Evolutionary conservation across 2,329 filamentous ascomycete genomes (phyloP).

Genomic region (Penicillium psychrosexuale): DNA sequence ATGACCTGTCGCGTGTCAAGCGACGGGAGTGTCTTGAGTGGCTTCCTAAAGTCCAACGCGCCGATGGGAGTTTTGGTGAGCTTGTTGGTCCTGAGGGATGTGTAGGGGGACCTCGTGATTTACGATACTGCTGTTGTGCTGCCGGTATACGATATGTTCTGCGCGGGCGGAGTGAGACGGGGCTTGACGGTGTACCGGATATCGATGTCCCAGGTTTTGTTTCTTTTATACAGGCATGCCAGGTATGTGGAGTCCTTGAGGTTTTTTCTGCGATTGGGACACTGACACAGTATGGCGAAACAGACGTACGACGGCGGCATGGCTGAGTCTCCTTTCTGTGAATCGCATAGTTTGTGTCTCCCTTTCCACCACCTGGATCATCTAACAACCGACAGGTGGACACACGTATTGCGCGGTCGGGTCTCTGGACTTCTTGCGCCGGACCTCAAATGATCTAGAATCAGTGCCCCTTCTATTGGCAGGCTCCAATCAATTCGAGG

Average conservation of each 20-base stretch:
- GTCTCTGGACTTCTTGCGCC: constrained; percentile 71
- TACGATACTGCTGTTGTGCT: constrained; percentile 84
- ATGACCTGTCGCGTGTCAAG: constrained; percentile 64
- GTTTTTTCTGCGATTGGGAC: background rate
- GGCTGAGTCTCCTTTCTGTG: constrained; percentile 71
- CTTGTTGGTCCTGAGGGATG: constrained; percentile 59
- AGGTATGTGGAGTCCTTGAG: constrained; percentile 42
- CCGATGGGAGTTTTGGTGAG: constrained; percentile 90
- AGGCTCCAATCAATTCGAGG: constrained; percentile 32
- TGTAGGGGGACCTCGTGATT: constrained; percentile 77
- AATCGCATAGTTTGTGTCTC: constrained; percentile 68
- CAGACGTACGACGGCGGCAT: constrained; percentile 84
- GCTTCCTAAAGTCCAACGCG: constrained; percentile 71
- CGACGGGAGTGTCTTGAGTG: constrained; percentile 67
- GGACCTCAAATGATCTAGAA: constrained; percentile 46
- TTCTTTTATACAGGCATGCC: constrained; percentile 65
- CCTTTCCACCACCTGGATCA: constrained; percentile 10
- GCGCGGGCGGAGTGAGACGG: constrained; percentile 57
- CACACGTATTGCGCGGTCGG: constrained; percentile 87
- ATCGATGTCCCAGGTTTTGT: constrained; percentile 71
- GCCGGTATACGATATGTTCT: constrained; percentile 79
- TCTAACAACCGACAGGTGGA: constrained; percentile 58
- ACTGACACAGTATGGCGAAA: constrained; percentile 19
- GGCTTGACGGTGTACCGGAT: constrained; percentile 61
- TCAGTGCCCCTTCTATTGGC: constrained; percentile 25